phyloP scores from a whole-genome alignment of 148 eudicot genomes.

The Diospyros kaki region DNA sequence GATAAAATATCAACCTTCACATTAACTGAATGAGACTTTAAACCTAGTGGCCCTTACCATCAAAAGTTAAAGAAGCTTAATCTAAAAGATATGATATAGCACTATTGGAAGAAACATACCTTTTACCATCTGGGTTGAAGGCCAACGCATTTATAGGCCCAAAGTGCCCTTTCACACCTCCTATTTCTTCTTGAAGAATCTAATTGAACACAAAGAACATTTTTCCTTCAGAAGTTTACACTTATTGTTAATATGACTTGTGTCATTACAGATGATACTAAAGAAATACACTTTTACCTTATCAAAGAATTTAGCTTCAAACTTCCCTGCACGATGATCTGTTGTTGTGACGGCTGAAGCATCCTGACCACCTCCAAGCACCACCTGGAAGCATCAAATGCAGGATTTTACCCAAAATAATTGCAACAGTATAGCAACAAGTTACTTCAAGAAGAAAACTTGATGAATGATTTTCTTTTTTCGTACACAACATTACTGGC shows the following conservation, averaged over 20 bases:
- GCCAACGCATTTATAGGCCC: conserved; percentile 98
- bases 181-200: conserved; percentile 80
- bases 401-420: conserved; percentile 2
- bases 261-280: not conserved
- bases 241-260: not conserved
- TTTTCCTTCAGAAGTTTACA: not conserved
- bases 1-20: not conserved
- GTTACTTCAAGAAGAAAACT: too few relatives aligned
- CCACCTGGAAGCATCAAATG: conserved; percentile 47
- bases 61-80: not conserved
- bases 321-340: conserved; percentile 93
- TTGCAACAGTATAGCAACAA: not conserved
- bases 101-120: conserved; percentile 32
- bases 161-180: conserved; percentile 95
- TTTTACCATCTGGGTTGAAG: conserved; percentile 93
- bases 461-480: too few relatives aligned
- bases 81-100: not conserved
- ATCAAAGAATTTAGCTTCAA: conserved; percentile 91
- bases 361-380: conserved; percentile 96
- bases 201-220: conserved; percentile 20
- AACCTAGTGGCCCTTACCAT: not conserved
- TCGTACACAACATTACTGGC: too few relatives aligned
- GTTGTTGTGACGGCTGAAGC: conserved; percentile 77
- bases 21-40: not conserved
- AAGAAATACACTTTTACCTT: conserved; percentile 41